phyloP scores from a whole-genome alignment of 163 green algal genomes.

The Smithsoniella earleae region DNA sequence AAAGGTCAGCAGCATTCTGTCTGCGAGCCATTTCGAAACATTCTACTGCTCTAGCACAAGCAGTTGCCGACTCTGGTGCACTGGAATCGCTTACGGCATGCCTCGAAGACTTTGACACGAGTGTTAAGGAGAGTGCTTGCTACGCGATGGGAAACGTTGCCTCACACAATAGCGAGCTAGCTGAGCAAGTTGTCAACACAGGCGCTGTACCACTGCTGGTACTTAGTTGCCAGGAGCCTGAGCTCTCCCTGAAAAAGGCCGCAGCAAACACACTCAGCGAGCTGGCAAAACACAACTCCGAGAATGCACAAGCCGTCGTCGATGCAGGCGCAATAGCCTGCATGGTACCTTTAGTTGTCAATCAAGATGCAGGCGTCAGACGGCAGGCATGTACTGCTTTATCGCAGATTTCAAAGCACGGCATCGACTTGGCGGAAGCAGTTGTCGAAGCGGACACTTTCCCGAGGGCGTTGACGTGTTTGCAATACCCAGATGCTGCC shows the following conservation, averaged over 20 bases:
- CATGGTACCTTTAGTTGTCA: slow-evolving; percentile 62
- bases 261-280: slow-evolving; percentile 68
- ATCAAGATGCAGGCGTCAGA: slow-evolving; percentile 79
- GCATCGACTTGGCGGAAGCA: slow-evolving; percentile 71
- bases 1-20: slow-evolving; percentile 71
- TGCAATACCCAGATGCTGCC: slow-evolving; percentile 77
- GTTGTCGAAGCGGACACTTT: slow-evolving; percentile 82
- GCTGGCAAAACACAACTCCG: slow-evolving; percentile 72
- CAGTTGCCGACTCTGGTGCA: slow-evolving; percentile 66
- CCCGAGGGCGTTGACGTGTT: slow-evolving; percentile 71
- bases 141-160: slow-evolving; percentile 82
- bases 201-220: slow-evolving; percentile 68
- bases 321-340: slow-evolving; percentile 72
- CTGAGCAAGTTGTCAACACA: slow-evolving; percentile 57
- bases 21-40: slow-evolving; percentile 74
- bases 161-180: slow-evolving; percentile 67
- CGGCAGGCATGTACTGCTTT: slow-evolving; percentile 70
- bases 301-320: slow-evolving; percentile 72
- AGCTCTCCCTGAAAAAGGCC: slow-evolving; percentile 73
- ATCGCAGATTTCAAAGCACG: slow-evolving; percentile 72
- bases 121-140: slow-evolving; percentile 68
- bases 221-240: slow-evolving; percentile 65
- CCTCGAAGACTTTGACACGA: slow-evolving; percentile 77
- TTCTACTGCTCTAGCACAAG: slow-evolving; percentile 62
- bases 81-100: slow-evolving; percentile 66